A percentile compares a stretch with the other conserved stretches of the same genome.
Conservation (phyloP, 495 filamentous ascomycete species). For the Xylona heveae region DNA sequence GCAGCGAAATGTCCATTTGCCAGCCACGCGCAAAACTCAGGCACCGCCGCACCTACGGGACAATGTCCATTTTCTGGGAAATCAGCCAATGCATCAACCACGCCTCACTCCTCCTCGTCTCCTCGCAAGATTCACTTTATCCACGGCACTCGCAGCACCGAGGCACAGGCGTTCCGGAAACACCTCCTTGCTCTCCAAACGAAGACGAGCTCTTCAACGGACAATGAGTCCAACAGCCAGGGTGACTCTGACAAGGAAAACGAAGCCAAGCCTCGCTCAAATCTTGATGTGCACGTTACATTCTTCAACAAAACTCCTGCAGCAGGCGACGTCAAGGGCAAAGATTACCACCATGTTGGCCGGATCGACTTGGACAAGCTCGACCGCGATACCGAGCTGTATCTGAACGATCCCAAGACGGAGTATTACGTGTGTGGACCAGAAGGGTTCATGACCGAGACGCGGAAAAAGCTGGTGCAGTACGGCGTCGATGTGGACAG, state of each 20-base stretch:
- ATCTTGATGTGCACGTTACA: conserved; percentile 12
- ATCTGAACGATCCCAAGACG: conserved; percentile 26
- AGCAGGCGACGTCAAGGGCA: conserved; percentile 25
- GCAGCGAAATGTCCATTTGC: too few relatives aligned
- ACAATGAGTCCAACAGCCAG: too few relatives aligned
- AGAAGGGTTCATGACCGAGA: conserved; percentile 38
- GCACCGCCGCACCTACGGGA: too few relatives aligned
- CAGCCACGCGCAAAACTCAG: too few relatives aligned
- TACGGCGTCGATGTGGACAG: conserved; percentile 29
- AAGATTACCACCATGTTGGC: conserved; percentile 31
- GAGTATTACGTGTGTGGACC: conserved; percentile 56
- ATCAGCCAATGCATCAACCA: too few relatives aligned
- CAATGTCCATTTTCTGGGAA: too few relatives aligned
- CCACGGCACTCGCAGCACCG: conserved; percentile 30
- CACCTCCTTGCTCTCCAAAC: conserved; percentile 28
- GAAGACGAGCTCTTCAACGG: too few relatives aligned
- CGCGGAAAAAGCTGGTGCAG: conserved; percentile 22
- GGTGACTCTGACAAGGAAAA: too few relatives aligned
- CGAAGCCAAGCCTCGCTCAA: conserved; percentile 12
- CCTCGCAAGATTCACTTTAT: conserved; percentile 35
- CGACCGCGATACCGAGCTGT: conserved; percentile 25
- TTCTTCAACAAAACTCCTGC: conserved; percentile 19
- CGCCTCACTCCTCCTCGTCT: too few relatives aligned
- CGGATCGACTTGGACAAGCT: conserved; percentile 33
- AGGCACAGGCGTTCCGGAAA: conserved; percentile 27